Conservation (phyloP, 2,329 filamentous ascomycete species). For the Fusarium nematophilum region DNA sequence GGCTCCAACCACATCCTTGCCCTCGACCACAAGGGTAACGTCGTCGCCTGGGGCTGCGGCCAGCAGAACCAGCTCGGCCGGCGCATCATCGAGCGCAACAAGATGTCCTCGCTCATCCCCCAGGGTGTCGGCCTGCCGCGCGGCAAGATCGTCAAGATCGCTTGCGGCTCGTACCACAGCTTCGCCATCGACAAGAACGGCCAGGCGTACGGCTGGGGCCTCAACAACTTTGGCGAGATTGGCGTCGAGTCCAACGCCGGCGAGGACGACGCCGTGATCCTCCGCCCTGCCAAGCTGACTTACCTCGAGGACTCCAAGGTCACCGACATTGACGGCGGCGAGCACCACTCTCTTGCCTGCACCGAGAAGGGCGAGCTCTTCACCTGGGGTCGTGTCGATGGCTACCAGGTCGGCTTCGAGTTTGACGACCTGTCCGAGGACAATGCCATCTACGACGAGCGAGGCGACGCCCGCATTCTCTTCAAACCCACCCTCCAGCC, state of each 20-base stretch:
- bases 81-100: conserved; percentile 70
- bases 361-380: conserved; percentile 67
- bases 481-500: conserved; percentile 55
- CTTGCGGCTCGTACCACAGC: conserved; percentile 82
- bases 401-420: conserved; percentile 66
- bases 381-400: conserved; percentile 69
- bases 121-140: conserved; percentile 68
- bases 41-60: conserved; percentile 78
- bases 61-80: conserved; percentile 74
- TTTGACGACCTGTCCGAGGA: conserved; percentile 61
- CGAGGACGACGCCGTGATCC: conserved; percentile 71
- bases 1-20: conserved; percentile 80
- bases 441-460: conserved; percentile 71
- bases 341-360: conserved; percentile 79
- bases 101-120: conserved; percentile 69
- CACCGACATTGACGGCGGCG: conserved; percentile 73
- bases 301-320: conserved; percentile 74
- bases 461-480: conserved; percentile 73
- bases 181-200: conserved; percentile 80
- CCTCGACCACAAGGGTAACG: conserved; percentile 71
- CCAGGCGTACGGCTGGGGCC: conserved; percentile 82
- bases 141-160: conserved; percentile 66
- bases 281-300: conserved; percentile 75
- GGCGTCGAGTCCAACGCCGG: conserved; percentile 69
- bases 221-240: conserved; percentile 89